These are phyloP conservation scores for Fistulifera pelliculosa DNA, from an alignment of 108 stramenopile genomes.

Conservation along the genomic window DNA sequence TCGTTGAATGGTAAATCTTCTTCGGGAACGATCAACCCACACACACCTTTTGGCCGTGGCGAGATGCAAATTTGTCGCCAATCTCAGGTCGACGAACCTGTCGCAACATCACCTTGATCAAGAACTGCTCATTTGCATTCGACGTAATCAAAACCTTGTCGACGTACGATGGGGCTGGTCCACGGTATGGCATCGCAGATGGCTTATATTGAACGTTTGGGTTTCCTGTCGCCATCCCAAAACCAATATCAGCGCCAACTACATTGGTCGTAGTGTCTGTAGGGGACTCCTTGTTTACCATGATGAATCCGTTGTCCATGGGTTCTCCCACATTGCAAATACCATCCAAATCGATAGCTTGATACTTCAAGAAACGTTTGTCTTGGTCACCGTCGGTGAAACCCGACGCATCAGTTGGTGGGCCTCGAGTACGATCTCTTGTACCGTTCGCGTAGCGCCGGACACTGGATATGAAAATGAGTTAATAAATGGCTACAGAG, in stretches of 20 bases:
- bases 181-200: conserved; percentile 75
- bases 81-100: conserved; percentile 94
- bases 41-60: conserved; percentile 99
- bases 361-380: conserved; percentile 71
- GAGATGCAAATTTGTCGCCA: conserved; percentile 97
- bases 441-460: conserved; percentile 92
- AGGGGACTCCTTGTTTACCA: conserved; percentile 93
- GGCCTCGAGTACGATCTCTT: conserved; percentile 78
- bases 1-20: conserved; percentile 98
- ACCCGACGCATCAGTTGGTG: conserved; percentile 43
- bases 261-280: conserved; percentile 57
- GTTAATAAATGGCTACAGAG: too few relatives aligned
- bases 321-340: conserved; percentile 86
- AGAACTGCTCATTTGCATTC: conserved; percentile 91
- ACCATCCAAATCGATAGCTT: conserved; percentile 88
- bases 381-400: conserved; percentile 75
- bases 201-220: conserved; percentile 67
- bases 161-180: conserved; percentile 82
- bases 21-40: conserved; percentile 91
- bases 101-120: conserved; percentile 91
- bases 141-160: conserved; percentile 95
- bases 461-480: conserved; percentile 33
- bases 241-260: conserved; percentile 37
- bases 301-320: conserved; percentile 70
- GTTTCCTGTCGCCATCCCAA: conserved; percentile 26